Conservation (phyloP, 306 rosid genomes). For the Astragalus membranaceus region DNA sequence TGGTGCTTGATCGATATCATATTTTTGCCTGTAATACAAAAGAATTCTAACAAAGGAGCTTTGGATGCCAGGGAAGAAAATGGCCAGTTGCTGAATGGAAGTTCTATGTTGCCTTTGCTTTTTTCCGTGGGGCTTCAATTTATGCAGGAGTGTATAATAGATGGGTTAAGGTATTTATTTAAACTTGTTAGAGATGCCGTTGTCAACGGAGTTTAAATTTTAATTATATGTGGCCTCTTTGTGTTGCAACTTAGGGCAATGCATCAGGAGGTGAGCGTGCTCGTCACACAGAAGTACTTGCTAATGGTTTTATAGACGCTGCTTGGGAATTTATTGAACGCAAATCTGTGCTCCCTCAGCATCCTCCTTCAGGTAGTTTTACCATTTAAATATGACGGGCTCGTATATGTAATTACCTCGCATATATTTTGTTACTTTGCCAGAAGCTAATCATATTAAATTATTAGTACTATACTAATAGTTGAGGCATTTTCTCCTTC, state of each 20-base stretch:
- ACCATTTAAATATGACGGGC: conserved; percentile 16
- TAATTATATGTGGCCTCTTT: conserved; percentile 9
- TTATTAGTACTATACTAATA: conserved; percentile 12
- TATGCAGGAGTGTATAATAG: conserved; percentile 79
- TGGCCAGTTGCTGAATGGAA: conserved; percentile 93
- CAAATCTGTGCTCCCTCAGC: conserved; percentile 65
- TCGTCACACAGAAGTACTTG: conserved; percentile 42
- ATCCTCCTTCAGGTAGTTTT: conserved; percentile 72
- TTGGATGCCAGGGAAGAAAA: conserved; percentile 59
- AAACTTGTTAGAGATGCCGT: conserved; percentile 8
- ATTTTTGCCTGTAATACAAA: not conserved
- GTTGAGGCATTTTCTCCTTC: conserved; percentile 24
- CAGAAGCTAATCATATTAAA: conserved; percentile 13
- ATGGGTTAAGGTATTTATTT: conserved; percentile 79
- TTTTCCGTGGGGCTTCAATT: conserved; percentile 82
- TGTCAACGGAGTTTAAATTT: conserved; percentile 4
- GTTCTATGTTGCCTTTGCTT: conserved; percentile 79
- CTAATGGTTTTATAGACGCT: conserved; percentile 51
- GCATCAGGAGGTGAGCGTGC: conserved; percentile 95
- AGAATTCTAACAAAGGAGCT: conserved; percentile 23
- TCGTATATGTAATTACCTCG: conserved; percentile 8
- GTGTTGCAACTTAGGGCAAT: conserved; percentile 66
- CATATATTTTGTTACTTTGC: conserved; percentile 3
- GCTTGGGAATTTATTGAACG: conserved; percentile 62
- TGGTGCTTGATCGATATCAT: not conserved